phyloP scores from a whole-genome alignment of 768 basidiomycete species.

The Nidularia sp. region DNA sequence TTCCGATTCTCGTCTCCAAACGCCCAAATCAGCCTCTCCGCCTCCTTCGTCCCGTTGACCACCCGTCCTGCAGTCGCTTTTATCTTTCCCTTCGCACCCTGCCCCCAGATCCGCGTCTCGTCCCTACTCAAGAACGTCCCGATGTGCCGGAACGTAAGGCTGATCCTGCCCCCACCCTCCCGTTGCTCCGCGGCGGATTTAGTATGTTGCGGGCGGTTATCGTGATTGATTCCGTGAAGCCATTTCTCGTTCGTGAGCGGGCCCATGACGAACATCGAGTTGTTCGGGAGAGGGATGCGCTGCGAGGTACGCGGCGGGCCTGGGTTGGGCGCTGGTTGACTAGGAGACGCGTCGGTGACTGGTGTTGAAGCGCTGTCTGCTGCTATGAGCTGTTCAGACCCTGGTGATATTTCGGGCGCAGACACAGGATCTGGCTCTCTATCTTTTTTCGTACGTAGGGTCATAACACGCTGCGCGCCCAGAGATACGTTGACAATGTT shows the following conservation, averaged over 20 bases:
- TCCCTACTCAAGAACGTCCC: constrained; percentile 66
- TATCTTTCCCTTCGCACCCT: constrained; percentile 66
- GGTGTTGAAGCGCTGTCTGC: not conserved
- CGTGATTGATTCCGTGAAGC: constrained; percentile 74
- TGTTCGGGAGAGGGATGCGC: constrained; percentile 72
- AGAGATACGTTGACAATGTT: constrained; percentile 79
- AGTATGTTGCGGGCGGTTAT: constrained; percentile 54
- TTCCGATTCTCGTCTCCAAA: constrained; percentile 76
- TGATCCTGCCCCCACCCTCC: constrained; percentile 65
- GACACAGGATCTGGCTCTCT: constrained; percentile 12
- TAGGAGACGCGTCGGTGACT: not conserved
- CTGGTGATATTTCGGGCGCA: not conserved
- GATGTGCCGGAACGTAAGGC: constrained; percentile 75
- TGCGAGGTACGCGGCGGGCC: constrained; percentile 39
- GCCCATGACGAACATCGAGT: constrained; percentile 81
- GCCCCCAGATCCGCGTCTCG: constrained; percentile 58
- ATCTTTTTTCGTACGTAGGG: constrained; percentile 63
- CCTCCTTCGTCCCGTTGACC: constrained; percentile 45
- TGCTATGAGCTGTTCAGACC: not conserved
- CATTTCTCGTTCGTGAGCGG: constrained; percentile 68
- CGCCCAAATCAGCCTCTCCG: constrained; percentile 45
- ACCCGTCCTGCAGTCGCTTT: constrained; percentile 50
- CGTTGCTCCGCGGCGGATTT: constrained; percentile 56
- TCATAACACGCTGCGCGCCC: constrained; percentile 76
- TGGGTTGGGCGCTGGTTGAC: not conserved